Conservation (phyloP, 129 eudicot genomes). For the Dittrichia graveolens region DNA sequence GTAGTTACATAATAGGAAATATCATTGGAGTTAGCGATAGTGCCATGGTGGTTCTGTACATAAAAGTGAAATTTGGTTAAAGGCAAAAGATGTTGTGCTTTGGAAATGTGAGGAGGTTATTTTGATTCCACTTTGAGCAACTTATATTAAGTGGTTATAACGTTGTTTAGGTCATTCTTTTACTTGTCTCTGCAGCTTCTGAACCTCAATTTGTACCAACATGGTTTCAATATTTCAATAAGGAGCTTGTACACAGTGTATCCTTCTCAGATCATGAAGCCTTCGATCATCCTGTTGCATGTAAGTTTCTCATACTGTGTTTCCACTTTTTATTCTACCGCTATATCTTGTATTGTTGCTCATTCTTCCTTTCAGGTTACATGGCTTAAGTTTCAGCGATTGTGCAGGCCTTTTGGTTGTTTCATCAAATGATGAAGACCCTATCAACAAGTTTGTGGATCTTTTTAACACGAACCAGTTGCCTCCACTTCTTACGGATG, state of each 20-base stretch:
- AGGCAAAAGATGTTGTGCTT: slow-evolving; percentile 15
- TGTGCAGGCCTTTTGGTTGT: slow-evolving; percentile 90
- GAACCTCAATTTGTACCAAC: slow-evolving; percentile 66
- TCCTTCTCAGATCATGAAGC: slow-evolving; percentile 98
- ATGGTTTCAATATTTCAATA: slow-evolving; percentile 80
- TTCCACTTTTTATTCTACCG: background rate
- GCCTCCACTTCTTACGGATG: slow-evolving; percentile 82
- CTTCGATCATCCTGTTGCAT: slow-evolving; percentile 97
- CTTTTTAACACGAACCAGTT: slow-evolving; percentile 74
- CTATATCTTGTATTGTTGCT: background rate
- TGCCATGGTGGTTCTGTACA: slow-evolving; percentile 8
- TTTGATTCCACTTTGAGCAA: slow-evolving; percentile 9
- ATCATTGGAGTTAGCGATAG: slow-evolving; percentile 7
- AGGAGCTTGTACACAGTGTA: slow-evolving; percentile 73
- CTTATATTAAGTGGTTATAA: background rate
- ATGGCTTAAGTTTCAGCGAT: slow-evolving; percentile 7
- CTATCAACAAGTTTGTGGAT: slow-evolving; percentile 81
- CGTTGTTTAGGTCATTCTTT: slow-evolving; percentile 3
- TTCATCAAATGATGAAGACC: slow-evolving; percentile 83
- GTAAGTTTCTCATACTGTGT: slow-evolving; percentile 44
- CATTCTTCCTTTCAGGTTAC: background rate
- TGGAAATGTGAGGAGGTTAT: slow-evolving; percentile 17
- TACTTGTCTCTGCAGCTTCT: slow-evolving; percentile 54
- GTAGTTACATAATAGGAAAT: background rate
- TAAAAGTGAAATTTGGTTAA: slow-evolving; percentile 10